These are phyloP conservation scores for Chytridiales sp. DNA, from an alignment of 371 early-diverging fungal species.

Conservation along the genomic window DNA sequence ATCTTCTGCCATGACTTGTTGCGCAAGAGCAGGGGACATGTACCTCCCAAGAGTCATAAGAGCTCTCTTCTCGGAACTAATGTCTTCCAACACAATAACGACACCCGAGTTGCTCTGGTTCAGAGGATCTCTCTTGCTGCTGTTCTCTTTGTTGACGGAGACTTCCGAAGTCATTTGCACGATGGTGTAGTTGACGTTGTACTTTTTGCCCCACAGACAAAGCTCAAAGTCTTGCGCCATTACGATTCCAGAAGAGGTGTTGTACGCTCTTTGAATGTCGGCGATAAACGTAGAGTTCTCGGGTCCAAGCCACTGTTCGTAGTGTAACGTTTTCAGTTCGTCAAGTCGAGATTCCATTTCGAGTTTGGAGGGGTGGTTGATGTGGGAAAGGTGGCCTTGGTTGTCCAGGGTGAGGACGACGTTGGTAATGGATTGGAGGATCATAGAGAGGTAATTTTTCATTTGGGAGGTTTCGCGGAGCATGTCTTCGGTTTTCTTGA, in stretches of 20 bases:
- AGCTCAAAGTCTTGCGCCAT: conserved; percentile 35
- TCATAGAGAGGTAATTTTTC: conserved; percentile 42
- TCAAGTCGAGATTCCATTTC: conserved; percentile 16
- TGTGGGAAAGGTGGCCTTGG: conserved; percentile 28
- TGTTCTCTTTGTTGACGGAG: neutral
- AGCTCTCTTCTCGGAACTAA: conserved; percentile 47
- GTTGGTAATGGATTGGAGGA: conserved; percentile 46
- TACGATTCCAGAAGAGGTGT: neutral
- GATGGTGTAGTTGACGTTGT: conserved; percentile 36
- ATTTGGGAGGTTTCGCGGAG: conserved; percentile 29
- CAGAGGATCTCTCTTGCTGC: neutral
- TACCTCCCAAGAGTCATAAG: conserved; percentile 48
- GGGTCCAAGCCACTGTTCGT: conserved; percentile 27
- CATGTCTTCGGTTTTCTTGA: conserved; percentile 42
- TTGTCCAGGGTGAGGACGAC: conserved; percentile 45
- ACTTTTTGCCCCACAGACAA: conserved; percentile 16
- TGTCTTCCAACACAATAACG: conserved; percentile 47
- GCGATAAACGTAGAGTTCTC: conserved; percentile 26
- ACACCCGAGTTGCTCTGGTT: conserved; percentile 14
- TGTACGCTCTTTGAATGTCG: conserved; percentile 24
- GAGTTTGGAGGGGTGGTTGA: conserved; percentile 34
- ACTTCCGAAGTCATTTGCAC: conserved; percentile 27
- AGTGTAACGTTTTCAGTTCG: conserved; percentile 16
- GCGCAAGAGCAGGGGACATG: conserved; percentile 48
- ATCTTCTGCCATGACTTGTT: conserved; percentile 49